Evolutionary conservation across 2,329 filamentous ascomycete genomes (phyloP).

Genomic region (Fonsecaea pugnacius): DNA sequence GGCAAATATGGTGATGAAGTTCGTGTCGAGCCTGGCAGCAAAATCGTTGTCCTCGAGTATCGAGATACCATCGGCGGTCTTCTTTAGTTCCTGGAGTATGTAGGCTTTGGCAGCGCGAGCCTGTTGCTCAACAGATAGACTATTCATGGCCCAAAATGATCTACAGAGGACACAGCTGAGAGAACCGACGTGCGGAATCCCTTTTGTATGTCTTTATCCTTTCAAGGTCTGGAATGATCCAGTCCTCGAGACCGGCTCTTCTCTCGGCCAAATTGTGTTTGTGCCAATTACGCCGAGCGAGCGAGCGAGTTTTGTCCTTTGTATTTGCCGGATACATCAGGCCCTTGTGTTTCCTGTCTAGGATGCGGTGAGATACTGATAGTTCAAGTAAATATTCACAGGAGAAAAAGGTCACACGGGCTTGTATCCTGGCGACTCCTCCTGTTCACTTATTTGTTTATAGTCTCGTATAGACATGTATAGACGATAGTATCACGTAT

Average conservation of each 20-base stretch:
- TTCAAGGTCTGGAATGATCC: not conserved
- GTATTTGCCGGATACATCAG: no score
- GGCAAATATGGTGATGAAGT: conserved; percentile 36
- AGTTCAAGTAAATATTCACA: no score
- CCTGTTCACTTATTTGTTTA: no score
- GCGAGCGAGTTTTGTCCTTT: not conserved
- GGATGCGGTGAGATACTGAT: no score
- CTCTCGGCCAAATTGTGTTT: conserved; percentile 22
- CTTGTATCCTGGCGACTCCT: no score
- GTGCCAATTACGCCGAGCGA: conserved; percentile 20
- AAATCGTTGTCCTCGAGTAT: conserved; percentile 34
- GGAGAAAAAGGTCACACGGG: no score
- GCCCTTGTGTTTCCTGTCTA: no score
- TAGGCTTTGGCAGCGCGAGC: conserved; percentile 36
- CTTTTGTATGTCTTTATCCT: not conserved
- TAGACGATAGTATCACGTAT: no score
- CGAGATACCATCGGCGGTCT: conserved; percentile 27
- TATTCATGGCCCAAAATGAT: conserved; percentile 10
- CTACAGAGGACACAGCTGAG: no score
- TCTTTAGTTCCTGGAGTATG: conserved; percentile 34
- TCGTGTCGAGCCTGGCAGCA: conserved; percentile 29
- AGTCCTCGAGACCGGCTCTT: conserved; percentile 9
- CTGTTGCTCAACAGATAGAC: conserved; percentile 35
- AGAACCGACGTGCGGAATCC: not conserved
- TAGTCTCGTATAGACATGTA: no score